These are phyloP conservation scores for Ambrosia artemisiifolia DNA, from an alignment of 129 eudicot species.

Conservation along the genomic window DNA sequence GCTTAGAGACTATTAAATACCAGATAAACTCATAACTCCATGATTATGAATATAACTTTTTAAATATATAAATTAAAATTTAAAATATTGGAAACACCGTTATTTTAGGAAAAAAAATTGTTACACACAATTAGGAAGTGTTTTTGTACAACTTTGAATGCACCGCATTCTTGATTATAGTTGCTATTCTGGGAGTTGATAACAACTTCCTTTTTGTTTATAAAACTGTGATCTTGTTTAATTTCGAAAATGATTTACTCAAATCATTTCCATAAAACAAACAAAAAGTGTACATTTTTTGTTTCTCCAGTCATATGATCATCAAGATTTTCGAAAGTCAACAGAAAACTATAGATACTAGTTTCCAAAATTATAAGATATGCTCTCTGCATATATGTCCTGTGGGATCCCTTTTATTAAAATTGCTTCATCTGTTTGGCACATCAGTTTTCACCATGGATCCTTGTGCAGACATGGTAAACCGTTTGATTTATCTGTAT, in stretches of 20 bases:
- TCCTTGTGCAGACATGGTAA: constrained; percentile 36
- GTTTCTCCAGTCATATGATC: neutral
- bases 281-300: neutral
- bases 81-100: neutral
- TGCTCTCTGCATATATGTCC: neutral
- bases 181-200: constrained; percentile 24
- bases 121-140: neutral
- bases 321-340: neutral
- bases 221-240: neutral
- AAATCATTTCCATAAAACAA: constrained; percentile 1
- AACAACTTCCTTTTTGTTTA: neutral
- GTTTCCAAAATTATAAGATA: neutral
- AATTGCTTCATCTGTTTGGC: neutral
- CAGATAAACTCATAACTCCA: neutral
- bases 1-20: neutral
- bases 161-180: neutral
- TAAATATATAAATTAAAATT: neutral
- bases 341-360: neutral
- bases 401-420: neutral
- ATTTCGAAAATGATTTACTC: constrained; percentile 1
- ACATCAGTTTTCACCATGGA: constrained; percentile 30
- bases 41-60: neutral
- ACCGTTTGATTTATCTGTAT: neutral
- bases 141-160: constrained; percentile 1
- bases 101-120: constrained; percentile 1